These are phyloP conservation scores for Themeda triandra DNA, from an alignment of 176 grass and related monocot species.

Conservation along the genomic window DNA sequence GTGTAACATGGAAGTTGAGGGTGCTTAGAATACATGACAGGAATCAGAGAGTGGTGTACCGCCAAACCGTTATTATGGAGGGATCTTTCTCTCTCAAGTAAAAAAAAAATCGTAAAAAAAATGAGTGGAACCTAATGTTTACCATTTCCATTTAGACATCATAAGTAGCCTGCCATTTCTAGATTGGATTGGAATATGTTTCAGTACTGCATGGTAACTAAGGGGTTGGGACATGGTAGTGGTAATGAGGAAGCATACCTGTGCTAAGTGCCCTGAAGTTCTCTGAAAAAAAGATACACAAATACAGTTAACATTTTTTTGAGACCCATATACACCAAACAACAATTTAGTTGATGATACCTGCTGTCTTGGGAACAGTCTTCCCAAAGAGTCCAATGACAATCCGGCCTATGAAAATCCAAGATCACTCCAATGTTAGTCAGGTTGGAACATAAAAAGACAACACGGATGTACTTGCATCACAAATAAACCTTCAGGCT, in stretches of 20 bases:
- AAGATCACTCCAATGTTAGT: not conserved
- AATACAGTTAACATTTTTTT: not conserved
- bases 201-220: not conserved
- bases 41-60: not conserved
- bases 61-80: not conserved
- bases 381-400: constrained; percentile 14
- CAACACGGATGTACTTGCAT: not conserved
- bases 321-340: not conserved
- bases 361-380: constrained; percentile 16
- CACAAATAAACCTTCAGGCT: constrained; percentile 58
- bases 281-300: not conserved
- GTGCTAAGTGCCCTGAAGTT: constrained; percentile 18
- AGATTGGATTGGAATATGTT: too few relatives aligned
- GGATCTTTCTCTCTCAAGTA: not conserved
- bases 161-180: too few relatives aligned
- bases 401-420: not conserved
- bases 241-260: not conserved
- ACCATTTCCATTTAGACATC: not conserved
- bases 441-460: not conserved
- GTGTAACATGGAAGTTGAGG: not conserved
- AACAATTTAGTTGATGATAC: not conserved
- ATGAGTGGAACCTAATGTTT: not conserved
- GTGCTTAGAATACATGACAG: not conserved
- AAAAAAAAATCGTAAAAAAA: not conserved
- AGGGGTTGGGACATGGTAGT: not conserved